Evolutionary conservation across 208 protist genomes (phyloP), one percentile per base, ranked within the genome.

Genomic region (Leishmania lainsoni): DNA sequence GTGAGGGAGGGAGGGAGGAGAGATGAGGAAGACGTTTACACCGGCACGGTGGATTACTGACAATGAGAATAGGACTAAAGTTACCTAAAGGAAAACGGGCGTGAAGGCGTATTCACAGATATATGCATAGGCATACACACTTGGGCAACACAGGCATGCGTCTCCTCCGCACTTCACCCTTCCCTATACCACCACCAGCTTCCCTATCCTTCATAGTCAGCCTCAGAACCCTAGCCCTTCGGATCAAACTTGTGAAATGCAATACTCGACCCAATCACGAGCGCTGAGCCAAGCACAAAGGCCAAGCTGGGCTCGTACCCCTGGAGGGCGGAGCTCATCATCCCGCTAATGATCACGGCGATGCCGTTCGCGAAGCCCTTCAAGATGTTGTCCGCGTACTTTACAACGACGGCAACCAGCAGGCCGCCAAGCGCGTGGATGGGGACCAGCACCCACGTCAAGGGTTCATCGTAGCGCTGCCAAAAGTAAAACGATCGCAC

Each of bases 371-470:
- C 95, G 72, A 98, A 96, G 5, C 90, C 90, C 79, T 98, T 98
- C 26, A 94, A 45, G 51, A 98, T 93, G 83, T 96, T 98, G 78
- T 98, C 95, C 0, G 95, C 88, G 82, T 98, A 98, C 78, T 93
- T 92, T 74, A 97, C 83, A 10, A 95, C 93, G 32, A 94, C 81
- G 2, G 93, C 93, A 0, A 98, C 92, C 0, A 98, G 85, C 12
- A 98, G 81, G 0, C 95, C 95, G 29, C 95, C 95, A 2, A 94
- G 71, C 0, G 92, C 93, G 69, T 98, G 91, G 68, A 98, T 83
- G 52, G 80, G 56, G 1, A 98, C 92, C 0, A 98, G 85, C 0
- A 49, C 85, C 83, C 90, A 93, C 45, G 92, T 96, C 16, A 92
- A 72, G 78, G 52, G 76, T 0, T 80, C 54, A 76, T 94, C 83